Conservation (phyloP, 495 filamentous ascomycete species). For the Aspergillus indologenus region DNA sequence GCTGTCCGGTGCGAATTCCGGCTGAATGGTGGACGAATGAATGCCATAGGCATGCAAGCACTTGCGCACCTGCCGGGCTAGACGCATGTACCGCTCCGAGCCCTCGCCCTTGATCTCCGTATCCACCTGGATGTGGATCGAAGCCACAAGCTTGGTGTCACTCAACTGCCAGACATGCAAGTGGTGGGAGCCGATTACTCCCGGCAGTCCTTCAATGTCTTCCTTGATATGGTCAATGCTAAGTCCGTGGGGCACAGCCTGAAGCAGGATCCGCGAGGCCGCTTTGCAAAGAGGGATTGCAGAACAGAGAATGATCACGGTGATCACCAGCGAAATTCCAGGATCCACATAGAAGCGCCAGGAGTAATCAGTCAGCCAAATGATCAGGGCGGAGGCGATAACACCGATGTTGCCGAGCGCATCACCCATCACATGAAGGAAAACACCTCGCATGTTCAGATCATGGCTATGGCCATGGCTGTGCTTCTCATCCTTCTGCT, state of each 20-base stretch:
- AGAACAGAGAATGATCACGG: constrained; percentile 86
- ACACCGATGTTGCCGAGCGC: constrained; percentile 96
- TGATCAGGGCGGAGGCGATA: constrained; percentile 85
- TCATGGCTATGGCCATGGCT: constrained; percentile 78
- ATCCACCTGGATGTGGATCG: constrained; percentile 84
- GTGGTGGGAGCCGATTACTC: constrained; percentile 87
- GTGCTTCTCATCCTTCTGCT: constrained; percentile 53
- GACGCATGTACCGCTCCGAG: constrained; percentile 81
- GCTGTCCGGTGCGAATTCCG: constrained; percentile 73
- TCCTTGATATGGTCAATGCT: constrained; percentile 85
- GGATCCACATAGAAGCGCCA: constrained; percentile 84
- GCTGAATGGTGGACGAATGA: constrained; percentile 97
- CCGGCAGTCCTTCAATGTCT: constrained; percentile 80
- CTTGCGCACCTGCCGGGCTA: constrained; percentile 71
- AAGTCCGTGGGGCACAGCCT: constrained; percentile 86
- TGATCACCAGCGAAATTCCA: constrained; percentile 92
- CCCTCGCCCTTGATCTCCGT: constrained; percentile 69
- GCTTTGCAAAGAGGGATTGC: constrained; percentile 91
- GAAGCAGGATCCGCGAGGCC: constrained; percentile 88
- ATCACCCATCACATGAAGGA: constrained; percentile 94
- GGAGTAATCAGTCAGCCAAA: constrained; percentile 75
- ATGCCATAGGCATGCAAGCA: constrained; percentile 96
- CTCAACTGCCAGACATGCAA: constrained; percentile 97
- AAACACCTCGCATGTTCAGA: constrained; percentile 96
- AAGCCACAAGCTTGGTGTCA: constrained; percentile 88